A percentile compares a stretch with the other conserved stretches of the same genome.
Conservation (phyloP, 2,329 filamentous ascomycete species). For the Fusarium keratoplasticum region DNA sequence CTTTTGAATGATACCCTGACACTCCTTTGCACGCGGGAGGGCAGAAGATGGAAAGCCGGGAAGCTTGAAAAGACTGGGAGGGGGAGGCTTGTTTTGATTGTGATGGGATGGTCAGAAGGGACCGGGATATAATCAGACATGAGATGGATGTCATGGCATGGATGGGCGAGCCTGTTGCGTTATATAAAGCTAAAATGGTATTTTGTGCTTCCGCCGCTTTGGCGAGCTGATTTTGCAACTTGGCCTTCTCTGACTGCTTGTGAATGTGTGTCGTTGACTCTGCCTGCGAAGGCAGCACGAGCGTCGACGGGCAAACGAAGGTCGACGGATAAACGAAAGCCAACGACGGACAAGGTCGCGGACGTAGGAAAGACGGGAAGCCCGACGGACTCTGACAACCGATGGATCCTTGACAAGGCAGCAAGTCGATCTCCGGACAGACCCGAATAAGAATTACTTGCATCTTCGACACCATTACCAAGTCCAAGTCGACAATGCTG, state of each 20-base stretch:
- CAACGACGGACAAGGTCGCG: background rate
- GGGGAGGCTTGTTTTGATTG: background rate
- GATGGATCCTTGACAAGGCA: no score
- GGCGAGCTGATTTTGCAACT: slow-evolving; percentile 23
- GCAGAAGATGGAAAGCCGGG: background rate
- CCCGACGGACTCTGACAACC: no score
- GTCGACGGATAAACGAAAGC: no score
- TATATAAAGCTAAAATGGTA: slow-evolving; percentile 17
- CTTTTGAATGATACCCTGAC: slow-evolving; percentile 41
- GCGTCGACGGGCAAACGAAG: no score
- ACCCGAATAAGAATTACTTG: no score
- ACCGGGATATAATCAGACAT: slow-evolving; percentile 18
- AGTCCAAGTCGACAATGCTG: no score
- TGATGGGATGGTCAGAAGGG: background rate
- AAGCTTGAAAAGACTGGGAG: background rate
- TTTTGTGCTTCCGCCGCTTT: slow-evolving; percentile 15
- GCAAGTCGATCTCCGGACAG: no score
- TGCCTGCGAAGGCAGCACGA: background rate
- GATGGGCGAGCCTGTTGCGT: background rate
- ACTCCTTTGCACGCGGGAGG: slow-evolving; percentile 34
- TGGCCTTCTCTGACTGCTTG: background rate
- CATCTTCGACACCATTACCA: no score
- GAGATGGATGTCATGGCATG: background rate
- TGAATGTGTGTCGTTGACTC: background rate
- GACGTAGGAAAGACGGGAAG: background rate